Percentiles rank a stretch among this genome's conserved stretches.
These are phyloP conservation scores for Moesziomyces globuligerus DNA, from an alignment of 1,284 basidiomycete species.

Conservation along the genomic window DNA sequence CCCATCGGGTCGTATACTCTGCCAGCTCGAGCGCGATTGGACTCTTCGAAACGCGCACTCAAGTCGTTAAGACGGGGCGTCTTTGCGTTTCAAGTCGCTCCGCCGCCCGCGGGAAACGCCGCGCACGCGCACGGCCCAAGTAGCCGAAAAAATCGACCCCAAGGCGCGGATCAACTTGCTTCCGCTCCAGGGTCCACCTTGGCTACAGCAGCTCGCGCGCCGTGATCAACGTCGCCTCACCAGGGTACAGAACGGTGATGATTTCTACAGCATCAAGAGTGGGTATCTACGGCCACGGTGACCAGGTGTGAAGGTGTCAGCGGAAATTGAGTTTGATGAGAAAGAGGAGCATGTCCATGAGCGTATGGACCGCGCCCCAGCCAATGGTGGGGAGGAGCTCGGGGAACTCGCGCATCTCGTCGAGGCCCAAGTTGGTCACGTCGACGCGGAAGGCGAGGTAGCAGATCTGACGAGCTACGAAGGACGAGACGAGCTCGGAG, in stretches of 20 bases:
- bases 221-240: no score
- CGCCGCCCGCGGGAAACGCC: not conserved
- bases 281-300: slow-evolving; percentile 4
- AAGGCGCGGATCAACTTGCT: slow-evolving; percentile 11
- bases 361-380: slow-evolving; percentile 72
- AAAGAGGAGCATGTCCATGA: slow-evolving; percentile 73
- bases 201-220: no score
- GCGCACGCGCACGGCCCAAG: slow-evolving; percentile 9
- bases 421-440: slow-evolving; percentile 71
- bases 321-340: slow-evolving; percentile 64
- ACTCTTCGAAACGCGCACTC: no score
- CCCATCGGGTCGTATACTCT: no score
- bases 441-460: slow-evolving; percentile 69
- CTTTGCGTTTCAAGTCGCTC: no score
- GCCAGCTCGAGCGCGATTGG: no score
- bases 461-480: slow-evolving; percentile 70
- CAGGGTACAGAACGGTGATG: no score
- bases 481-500: slow-evolving; percentile 70
- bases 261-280: slow-evolving; percentile 1
- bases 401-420: slow-evolving; percentile 72
- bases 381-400: slow-evolving; percentile 68
- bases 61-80: no score
- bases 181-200: slow-evolving; percentile 12
- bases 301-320: no score
- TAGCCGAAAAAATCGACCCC: slow-evolving; percentile 1